Evolutionary conservation across 2,329 filamentous ascomycete species (phyloP).

Genomic region (Diplodia intermedia): DNA sequence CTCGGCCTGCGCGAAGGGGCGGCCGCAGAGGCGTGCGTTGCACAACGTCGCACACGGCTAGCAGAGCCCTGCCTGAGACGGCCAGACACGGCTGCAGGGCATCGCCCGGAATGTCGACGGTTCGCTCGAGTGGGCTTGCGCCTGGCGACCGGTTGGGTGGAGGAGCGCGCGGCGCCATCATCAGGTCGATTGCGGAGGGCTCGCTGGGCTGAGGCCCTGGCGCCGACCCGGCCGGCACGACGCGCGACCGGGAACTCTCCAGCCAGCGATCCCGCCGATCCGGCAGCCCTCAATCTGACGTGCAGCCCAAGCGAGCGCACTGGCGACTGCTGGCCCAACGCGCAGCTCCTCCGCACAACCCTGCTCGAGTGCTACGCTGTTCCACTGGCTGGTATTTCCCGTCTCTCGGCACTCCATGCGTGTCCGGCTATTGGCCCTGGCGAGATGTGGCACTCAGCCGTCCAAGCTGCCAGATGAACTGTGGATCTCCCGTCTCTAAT

Average conservation of each 20-base stretch:
- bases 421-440: slow-evolving; percentile 5
- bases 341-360: neutral
- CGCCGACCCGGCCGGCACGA: slow-evolving; percentile 5
- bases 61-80: slow-evolving; percentile 16
- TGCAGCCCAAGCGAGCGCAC: slow-evolving; percentile 30
- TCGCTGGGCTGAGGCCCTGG: neutral
- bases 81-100: slow-evolving; percentile 1
- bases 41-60: slow-evolving; percentile 18
- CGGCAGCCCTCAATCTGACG: slow-evolving; percentile 27
- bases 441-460: slow-evolving; percentile 13
- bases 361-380: neutral
- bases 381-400: slow-evolving; percentile 12
- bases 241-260: slow-evolving; percentile 7
- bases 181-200: neutral
- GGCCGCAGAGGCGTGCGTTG: slow-evolving; percentile 18
- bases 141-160: neutral
- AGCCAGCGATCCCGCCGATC: slow-evolving; percentile 29
- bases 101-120: neutral
- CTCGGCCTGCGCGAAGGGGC: slow-evolving; percentile 26
- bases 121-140: neutral
- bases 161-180: no score
- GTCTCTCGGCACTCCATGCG: slow-evolving; percentile 6
- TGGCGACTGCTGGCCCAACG: slow-evolving; percentile 6
- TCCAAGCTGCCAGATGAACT: slow-evolving; percentile 21
- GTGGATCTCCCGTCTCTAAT: slow-evolving; percentile 23